Evolutionary conservation across 495 filamentous ascomycete genomes (phyloP).

Genomic region (Lepidopterella palustris): DNA sequence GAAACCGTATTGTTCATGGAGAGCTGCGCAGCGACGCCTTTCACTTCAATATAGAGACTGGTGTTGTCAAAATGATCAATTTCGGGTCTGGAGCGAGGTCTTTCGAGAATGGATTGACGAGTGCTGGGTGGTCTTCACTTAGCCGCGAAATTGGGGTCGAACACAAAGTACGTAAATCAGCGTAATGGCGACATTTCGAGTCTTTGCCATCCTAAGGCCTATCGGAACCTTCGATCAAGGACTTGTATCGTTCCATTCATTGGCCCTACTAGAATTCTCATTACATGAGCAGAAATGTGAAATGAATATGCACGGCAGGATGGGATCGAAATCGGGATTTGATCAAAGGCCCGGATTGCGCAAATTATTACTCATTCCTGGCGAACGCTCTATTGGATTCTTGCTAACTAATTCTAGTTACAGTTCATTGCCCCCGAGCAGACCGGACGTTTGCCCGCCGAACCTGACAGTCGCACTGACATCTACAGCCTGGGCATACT

Average conservation of each 20-base stretch:
- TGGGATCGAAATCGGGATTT: too few species aligned
- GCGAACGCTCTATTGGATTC: background rate
- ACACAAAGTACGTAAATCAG: constrained; percentile 53
- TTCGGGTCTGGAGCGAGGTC: constrained; percentile 77
- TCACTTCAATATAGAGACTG: constrained; percentile 63
- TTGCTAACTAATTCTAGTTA: constrained; percentile 34
- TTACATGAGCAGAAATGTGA: too few species aligned
- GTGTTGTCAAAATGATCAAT: constrained; percentile 68
- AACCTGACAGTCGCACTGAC: constrained; percentile 83
- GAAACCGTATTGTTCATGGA: constrained; percentile 73
- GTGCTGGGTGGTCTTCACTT: constrained; percentile 74
- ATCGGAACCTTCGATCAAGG: too few species aligned
- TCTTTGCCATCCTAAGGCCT: too few species aligned
- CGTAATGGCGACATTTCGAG: too few species aligned
- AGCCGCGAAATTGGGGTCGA: constrained; percentile 73
- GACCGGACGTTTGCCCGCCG: constrained; percentile 81
- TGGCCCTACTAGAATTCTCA: too few species aligned
- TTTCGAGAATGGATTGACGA: constrained; percentile 81
- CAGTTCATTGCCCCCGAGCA: constrained; percentile 87
- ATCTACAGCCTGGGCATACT: constrained; percentile 82
- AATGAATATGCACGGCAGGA: too few species aligned
- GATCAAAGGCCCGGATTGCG: too few species aligned
- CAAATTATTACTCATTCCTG: too few species aligned
- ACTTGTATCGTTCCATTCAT: too few species aligned
- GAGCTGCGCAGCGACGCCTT: constrained; percentile 85